phyloP scores from a whole-genome alignment of 345 rosid genomes.

The Gossypium stocksii region DNA sequence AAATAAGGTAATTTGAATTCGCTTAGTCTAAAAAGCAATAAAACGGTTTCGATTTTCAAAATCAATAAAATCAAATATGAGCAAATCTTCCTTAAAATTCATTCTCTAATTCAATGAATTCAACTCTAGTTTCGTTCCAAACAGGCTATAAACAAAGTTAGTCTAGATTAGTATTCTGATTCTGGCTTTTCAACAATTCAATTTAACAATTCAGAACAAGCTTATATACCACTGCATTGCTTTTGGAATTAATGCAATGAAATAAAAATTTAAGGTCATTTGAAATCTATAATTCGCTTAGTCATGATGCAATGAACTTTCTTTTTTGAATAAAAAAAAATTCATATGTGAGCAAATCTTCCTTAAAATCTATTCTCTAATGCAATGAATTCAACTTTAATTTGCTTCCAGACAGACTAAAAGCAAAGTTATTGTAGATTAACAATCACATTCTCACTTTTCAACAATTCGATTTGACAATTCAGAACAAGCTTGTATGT shows the following conservation, averaged over 20 bases:
- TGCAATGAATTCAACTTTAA: slow-evolving; percentile 8
- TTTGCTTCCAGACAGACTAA: not conserved
- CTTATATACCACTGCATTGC: not conserved
- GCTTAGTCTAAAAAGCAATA: not conserved
- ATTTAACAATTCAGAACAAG: not conserved
- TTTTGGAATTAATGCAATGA: not conserved
- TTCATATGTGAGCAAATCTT: not conserved
- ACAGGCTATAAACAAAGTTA: not conserved
- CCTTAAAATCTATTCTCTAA: not conserved
- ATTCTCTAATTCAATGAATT: not conserved
- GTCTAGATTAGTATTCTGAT: not conserved
- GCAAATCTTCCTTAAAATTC: not conserved
- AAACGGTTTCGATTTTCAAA: not conserved
- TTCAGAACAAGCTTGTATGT: not conserved
- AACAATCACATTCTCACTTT: not conserved
- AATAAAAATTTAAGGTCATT: not conserved
- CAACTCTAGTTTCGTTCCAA: not conserved
- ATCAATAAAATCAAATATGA: not conserved
- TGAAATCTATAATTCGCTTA: not conserved
- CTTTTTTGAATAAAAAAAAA: too few relatives aligned
- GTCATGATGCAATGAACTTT: not conserved
- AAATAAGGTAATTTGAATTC: not conserved
- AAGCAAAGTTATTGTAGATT: not conserved
- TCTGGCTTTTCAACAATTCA: not conserved
- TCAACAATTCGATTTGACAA: not conserved